Percentiles rank a stretch among this genome's conserved stretches.
Conservation (phyloP, 148 eudicot species). For the Bassia scoparia region DNA sequence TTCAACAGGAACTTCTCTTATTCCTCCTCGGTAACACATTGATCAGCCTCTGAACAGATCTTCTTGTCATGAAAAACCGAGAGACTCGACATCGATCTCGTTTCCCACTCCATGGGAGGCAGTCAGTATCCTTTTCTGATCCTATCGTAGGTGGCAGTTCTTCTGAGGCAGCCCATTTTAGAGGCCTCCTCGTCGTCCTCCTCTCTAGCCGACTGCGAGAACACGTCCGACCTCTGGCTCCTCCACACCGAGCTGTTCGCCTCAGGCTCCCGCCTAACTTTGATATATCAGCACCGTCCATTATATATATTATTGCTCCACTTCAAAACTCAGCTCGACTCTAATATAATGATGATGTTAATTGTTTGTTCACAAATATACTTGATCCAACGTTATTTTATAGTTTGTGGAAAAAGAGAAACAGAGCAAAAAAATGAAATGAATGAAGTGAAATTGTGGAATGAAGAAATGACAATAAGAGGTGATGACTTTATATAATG, state of each 20-base stretch:
- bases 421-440: too few relatives aligned
- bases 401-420: too few relatives aligned
- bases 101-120: slow-evolving; percentile 32
- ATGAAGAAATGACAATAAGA: too few relatives aligned
- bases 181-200: slow-evolving; percentile 66
- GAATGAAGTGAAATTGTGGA: too few relatives aligned
- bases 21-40: slow-evolving; percentile 55
- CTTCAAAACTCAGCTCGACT: too few relatives aligned
- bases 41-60: slow-evolving; percentile 40
- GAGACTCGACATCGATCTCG: slow-evolving; percentile 43
- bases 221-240: slow-evolving; percentile 30
- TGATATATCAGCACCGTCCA: slow-evolving; percentile 20
- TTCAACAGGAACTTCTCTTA: slow-evolving; percentile 57
- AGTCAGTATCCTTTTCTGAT: slow-evolving; percentile 48
- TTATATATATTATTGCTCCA: too few relatives aligned
- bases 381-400: too few relatives aligned
- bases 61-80: slow-evolving; percentile 42
- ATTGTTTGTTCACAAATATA: too few relatives aligned
- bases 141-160: slow-evolving; percentile 57
- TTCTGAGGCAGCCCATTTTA: slow-evolving; percentile 59
- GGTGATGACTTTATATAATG: too few relatives aligned
- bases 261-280: slow-evolving; percentile 33
- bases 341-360: too few relatives aligned
- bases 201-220: slow-evolving; percentile 37
- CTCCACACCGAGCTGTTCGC: slow-evolving; percentile 41